Percentiles rank a stretch among this genome's conserved stretches.
Conservation (phyloP, 73 alveolate genomes). For the Paramecium biaurelia region DNA sequence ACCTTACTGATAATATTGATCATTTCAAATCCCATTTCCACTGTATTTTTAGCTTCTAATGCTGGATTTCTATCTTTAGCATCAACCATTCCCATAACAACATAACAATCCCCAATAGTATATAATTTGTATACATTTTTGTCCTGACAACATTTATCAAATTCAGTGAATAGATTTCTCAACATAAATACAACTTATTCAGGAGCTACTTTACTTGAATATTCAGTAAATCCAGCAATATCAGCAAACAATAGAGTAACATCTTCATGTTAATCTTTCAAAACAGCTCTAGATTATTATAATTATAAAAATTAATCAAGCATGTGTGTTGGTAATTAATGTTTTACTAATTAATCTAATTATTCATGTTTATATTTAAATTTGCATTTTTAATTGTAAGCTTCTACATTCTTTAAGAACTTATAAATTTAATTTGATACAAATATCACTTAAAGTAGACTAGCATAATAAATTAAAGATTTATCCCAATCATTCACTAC, state of each 20-base stretch:
- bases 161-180: constrained; percentile 53
- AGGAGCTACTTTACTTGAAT: constrained; percentile 53
- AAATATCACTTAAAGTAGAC: background rate
- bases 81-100: constrained; percentile 63
- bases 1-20: constrained; percentile 37
- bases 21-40: constrained; percentile 62
- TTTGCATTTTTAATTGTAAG: background rate
- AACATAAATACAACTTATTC: constrained; percentile 61
- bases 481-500: background rate
- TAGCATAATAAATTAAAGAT: background rate
- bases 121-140: constrained; percentile 52
- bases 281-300: background rate
- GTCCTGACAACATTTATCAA: constrained; percentile 45
- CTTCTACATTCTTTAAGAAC: background rate
- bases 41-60: constrained; percentile 52
- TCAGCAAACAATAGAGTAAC: constrained; percentile 63
- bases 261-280: constrained; percentile 49
- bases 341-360: constrained; percentile 30
- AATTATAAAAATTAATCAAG: background rate
- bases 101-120: constrained; percentile 65
- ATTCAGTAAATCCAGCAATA: constrained; percentile 63
- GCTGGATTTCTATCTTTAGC: constrained; percentile 61
- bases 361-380: background rate
- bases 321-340: constrained; percentile 42
- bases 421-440: background rate